These are phyloP conservation scores for Aspergillus neotritici DNA, from an alignment of 2,329 filamentous ascomycete genomes.

Conservation along the genomic window DNA sequence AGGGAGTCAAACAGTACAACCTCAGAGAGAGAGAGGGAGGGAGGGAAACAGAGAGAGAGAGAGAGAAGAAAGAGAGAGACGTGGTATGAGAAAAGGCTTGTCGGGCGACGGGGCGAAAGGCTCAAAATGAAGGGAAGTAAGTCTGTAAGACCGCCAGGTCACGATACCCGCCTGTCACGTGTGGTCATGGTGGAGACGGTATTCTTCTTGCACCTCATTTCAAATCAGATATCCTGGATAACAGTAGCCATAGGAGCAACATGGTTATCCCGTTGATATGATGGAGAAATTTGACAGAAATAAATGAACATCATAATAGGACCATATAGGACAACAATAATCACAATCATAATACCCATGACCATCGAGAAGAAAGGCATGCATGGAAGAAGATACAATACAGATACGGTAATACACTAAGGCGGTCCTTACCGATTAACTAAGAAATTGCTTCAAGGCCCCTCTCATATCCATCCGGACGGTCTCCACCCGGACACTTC, in stretches of 20 bases:
- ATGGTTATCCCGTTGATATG: too few species aligned
- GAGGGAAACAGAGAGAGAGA: constrained; percentile 1
- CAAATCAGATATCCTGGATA: too few species aligned
- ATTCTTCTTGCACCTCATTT: too few species aligned
- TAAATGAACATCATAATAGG: constrained; percentile 3
- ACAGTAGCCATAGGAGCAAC: too few species aligned
- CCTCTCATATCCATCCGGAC: neutral
- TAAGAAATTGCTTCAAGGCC: neutral
- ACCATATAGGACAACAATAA: constrained; percentile 1
- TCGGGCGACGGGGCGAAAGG: constrained; percentile 13
- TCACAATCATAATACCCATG: neutral
- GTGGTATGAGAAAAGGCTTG: constrained; percentile 14
- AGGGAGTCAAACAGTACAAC: constrained; percentile 5
- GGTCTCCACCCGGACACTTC: neutral
- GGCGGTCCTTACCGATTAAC: too few species aligned
- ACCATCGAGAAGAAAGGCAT: constrained; percentile 6
- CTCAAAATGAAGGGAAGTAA: constrained; percentile 4
- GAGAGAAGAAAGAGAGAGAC: constrained; percentile 2
- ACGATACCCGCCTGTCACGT: constrained; percentile 27
- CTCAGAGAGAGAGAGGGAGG: constrained; percentile 7
- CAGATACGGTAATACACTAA: neutral
- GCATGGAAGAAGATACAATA: constrained; percentile 2
- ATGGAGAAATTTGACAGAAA: too few species aligned
- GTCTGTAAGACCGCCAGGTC: constrained; percentile 23
- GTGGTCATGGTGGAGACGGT: constrained; percentile 23